phyloP scores from a whole-genome alignment of 2,329 filamentous ascomycete genomes.

The Grosmannia serpens region DNA sequence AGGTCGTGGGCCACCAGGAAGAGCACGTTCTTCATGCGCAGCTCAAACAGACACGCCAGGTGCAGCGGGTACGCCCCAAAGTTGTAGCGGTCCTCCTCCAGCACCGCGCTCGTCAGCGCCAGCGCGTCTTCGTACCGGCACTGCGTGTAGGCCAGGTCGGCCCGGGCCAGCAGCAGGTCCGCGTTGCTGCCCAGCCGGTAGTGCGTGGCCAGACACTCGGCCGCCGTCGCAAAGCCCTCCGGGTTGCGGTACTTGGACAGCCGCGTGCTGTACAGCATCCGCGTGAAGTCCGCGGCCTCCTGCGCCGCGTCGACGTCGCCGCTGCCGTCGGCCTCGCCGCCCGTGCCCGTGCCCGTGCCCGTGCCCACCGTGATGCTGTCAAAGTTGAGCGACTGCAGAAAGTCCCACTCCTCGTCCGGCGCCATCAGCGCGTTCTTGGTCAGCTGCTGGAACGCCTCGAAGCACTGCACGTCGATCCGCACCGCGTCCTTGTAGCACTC shows the following conservation, averaged over 20 bases:
- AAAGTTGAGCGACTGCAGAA: constrained; percentile 82
- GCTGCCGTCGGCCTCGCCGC: constrained; percentile 22
- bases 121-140: constrained; percentile 86
- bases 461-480: constrained; percentile 93
- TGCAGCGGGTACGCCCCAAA: constrained; percentile 84
- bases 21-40: constrained; percentile 73
- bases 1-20: constrained; percentile 90
- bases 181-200: constrained; percentile 81
- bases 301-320: constrained; percentile 41
- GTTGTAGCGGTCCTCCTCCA: constrained; percentile 78
- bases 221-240: constrained; percentile 67
- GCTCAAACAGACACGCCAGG: constrained; percentile 80
- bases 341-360: constrained; percentile 55
- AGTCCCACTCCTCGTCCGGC: constrained; percentile 80
- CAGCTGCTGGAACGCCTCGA: constrained; percentile 94
- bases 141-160: constrained; percentile 87
- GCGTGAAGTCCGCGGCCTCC: constrained; percentile 86
- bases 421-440: constrained; percentile 93
- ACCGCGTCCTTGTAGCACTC: constrained; percentile 98
- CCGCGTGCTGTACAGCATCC: constrained; percentile 90
- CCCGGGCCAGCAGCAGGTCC: constrained; percentile 80
- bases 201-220: constrained; percentile 84
- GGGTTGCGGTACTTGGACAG: constrained; percentile 93
- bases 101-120: constrained; percentile 68
- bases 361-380: constrained; percentile 61